Base-by-base conservation (phyloP, 805 yeast genomes). In the Starmerella potacharoeniae region DNA sequence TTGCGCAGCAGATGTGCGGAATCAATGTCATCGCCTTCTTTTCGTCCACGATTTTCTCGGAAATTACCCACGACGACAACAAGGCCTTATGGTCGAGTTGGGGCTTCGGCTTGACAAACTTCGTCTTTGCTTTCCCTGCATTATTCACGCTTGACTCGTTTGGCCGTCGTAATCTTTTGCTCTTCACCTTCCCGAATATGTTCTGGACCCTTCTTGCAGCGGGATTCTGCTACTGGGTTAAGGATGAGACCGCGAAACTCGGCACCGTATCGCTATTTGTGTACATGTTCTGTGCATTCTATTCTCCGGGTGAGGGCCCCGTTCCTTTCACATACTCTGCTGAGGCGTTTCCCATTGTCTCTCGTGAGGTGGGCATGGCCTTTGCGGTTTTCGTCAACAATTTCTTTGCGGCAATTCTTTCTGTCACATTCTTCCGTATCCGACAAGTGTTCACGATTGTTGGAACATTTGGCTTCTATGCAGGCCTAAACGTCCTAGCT, bases 381-480 rank as follows among this genome's bases (percentile, higher is more conserved):
- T 55, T 64, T 59, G 68, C 67, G 5, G 66, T 59, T 11, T 87
- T 87, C 29, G 65, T 66, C 33, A 62, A 65, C 56, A 77, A 81
- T 79, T 74, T 76, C 61, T 76, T 76, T 67, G 76, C 76, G 61
- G 79, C 81, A 60, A 71, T 81, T 45, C 71, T 83, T 58, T 80
- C 93, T n/a, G 75, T 86, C 58, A 81, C 95, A 6, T 83, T 93
- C 93, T 93, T 95, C 40, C 73, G 86, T 22, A 70, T 87, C 67
- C 68, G 77, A 54, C 75, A 70, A 49, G 81, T 84, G 0, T 82
- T 87, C 71, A 80, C 78, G 55, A 78, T 88, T 3, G 86, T 83
- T 60, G 95, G 96, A 68, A 95, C 95, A 2, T 87, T 85, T 66
- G 89, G 95, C n/a, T 87, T 82, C 77, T 87, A 86, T 65, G 95